phyloP scores from a whole-genome alignment of 306 rosid genomes.

The Psophocarpus tetragonolobus region DNA sequence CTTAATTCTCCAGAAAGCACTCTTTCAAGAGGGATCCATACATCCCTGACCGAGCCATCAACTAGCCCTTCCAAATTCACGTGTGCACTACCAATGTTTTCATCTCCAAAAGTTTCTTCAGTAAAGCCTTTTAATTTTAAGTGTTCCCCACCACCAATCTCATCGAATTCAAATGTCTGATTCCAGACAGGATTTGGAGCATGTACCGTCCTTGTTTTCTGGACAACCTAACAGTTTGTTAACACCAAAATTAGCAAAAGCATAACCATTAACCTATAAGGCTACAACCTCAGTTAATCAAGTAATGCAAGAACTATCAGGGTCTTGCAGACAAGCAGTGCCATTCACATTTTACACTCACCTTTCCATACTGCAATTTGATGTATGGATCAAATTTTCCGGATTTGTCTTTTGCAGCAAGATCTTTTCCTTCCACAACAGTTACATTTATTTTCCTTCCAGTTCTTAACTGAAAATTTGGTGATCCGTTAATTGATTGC shows the following conservation, averaged over 20 bases:
- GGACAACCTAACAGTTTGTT: conserved; percentile 51
- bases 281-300: conserved; percentile 13
- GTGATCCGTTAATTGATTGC: conserved; percentile 63
- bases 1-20: conserved; percentile 90
- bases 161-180: conserved; percentile 81
- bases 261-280: neutral
- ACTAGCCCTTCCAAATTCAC: conserved; percentile 92
- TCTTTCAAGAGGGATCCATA: conserved; percentile 93
- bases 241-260: conserved; percentile 20
- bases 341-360: conserved; percentile 68
- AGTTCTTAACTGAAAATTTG: conserved; percentile 63
- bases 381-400: conserved; percentile 75
- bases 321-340: neutral
- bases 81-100: conserved; percentile 80
- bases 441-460: conserved; percentile 83
- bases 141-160: conserved; percentile 78
- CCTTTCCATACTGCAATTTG: conserved; percentile 93
- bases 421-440: conserved; percentile 79
- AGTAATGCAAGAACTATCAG: neutral
- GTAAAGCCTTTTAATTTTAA: conserved; percentile 70
- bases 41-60: conserved; percentile 72
- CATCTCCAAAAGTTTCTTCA: conserved; percentile 81
- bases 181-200: conserved; percentile 70
- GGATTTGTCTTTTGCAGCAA: conserved; percentile 63
- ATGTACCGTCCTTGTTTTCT: conserved; percentile 63